Evolutionary conservation across 257 asterid genomes (phyloP).

Genomic region (Capsicum chinense): DNA sequence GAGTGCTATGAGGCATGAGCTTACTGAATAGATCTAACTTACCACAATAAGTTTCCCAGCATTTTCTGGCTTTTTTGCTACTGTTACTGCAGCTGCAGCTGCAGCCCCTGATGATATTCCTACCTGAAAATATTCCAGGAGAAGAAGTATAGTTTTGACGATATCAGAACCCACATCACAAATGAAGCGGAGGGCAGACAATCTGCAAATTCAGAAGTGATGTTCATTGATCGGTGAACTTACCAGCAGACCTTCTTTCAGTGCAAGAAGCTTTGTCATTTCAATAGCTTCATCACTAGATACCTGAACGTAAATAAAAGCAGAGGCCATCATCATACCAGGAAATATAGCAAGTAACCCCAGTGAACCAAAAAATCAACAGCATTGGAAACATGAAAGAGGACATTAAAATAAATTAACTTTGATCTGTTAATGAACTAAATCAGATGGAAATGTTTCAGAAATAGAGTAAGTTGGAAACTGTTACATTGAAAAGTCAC

Average conservation of each 20-base stretch:
- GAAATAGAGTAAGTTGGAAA: background rate
- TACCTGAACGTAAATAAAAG: conserved; percentile 36
- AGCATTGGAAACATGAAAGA: background rate
- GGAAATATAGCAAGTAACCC: conserved; percentile 3
- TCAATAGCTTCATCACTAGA: conserved; percentile 62
- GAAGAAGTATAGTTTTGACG: background rate
- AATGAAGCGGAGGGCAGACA: conserved; percentile 8
- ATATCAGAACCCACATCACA: background rate
- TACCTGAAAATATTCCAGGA: conserved; percentile 38
- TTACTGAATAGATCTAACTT: conserved; percentile 33
- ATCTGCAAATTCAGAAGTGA: background rate
- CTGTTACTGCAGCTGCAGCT: conserved; percentile 58
- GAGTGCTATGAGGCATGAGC: background rate
- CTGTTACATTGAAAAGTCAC: background rate
- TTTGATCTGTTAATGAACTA: background rate
- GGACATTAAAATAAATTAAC: background rate
- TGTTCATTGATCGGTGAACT: conserved; percentile 7
- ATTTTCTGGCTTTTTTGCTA: conserved; percentile 56
- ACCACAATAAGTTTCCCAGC: conserved; percentile 65
- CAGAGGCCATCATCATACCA: background rate
- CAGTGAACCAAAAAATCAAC: background rate
- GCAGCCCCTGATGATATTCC: conserved; percentile 74
- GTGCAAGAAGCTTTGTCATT: conserved; percentile 55
- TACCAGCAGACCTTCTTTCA: conserved; percentile 64
- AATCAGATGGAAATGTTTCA: background rate